phyloP scores from a whole-genome alignment of 352 stramenopile genomes.

The Globisporangium carolinianum region DNA sequence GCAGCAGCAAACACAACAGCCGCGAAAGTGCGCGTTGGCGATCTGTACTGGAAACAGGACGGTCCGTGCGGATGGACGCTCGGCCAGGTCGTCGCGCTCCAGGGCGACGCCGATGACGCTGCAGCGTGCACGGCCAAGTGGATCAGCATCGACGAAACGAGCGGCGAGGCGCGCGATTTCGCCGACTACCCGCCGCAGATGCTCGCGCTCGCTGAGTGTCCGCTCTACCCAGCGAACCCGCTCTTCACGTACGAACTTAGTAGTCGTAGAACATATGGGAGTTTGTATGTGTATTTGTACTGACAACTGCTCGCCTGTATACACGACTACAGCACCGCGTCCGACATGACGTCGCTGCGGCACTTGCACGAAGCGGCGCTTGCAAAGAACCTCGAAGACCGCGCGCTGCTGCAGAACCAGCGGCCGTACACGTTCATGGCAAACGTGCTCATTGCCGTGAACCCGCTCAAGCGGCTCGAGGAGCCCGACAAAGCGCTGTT shows the following conservation, averaged over 20 bases:
- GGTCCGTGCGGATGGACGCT: slow-evolving; percentile 54
- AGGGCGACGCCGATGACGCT: slow-evolving; percentile 17
- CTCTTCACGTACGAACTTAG: slow-evolving; percentile 30
- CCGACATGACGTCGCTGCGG: slow-evolving; percentile 81
- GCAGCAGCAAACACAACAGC: not conserved
- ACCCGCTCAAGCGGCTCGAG: slow-evolving; percentile 67
- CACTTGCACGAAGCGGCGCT: slow-evolving; percentile 81
- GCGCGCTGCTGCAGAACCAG: slow-evolving; percentile 61
- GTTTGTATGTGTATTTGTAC: not conserved
- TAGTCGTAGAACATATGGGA: too few relatives aligned
- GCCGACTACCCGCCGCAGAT: slow-evolving; percentile 21
- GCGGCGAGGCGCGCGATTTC: slow-evolving; percentile 31
- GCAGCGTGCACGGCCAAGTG: slow-evolving; percentile 25
- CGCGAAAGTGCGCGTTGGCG: slow-evolving; percentile 42
- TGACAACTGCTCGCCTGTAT: not conserved
- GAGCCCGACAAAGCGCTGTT: slow-evolving; percentile 72
- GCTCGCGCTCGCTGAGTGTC: slow-evolving; percentile 32
- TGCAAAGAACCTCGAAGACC: slow-evolving; percentile 86
- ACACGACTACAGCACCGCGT: slow-evolving; percentile 29
- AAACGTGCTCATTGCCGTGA: slow-evolving; percentile 83
- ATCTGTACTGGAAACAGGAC: slow-evolving; percentile 80
- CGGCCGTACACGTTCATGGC: slow-evolving; percentile 85
- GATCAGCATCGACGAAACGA: slow-evolving; percentile 51
- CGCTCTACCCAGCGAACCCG: slow-evolving; percentile 68
- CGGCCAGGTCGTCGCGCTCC: slow-evolving; percentile 55